Percentiles rank a stretch among this genome's conserved stretches.
phyloP scores from a whole-genome alignment of 1,139 yeast species.

The Saccharomycopsis hybrid region DNA sequence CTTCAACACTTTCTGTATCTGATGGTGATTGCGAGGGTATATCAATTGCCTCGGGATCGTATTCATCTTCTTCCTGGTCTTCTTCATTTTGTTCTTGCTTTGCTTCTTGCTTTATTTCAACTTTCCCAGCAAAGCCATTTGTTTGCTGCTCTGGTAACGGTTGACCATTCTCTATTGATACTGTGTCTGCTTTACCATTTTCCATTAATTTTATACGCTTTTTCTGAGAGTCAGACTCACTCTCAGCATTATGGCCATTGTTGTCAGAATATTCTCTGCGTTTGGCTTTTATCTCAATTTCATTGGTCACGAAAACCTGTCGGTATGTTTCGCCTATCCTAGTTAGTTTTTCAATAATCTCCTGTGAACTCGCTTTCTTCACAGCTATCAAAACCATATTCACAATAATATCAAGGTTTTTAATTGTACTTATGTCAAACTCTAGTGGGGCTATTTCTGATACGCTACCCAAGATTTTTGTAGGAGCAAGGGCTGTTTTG shows the following conservation, averaged over 20 bases:
- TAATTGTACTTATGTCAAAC: conserved; percentile 6
- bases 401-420: conserved; percentile 3
- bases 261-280: too few relatives aligned
- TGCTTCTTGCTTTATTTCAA: neutral
- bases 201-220: too few relatives aligned
- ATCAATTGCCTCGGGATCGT: conserved; percentile 9
- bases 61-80: conserved; percentile 5
- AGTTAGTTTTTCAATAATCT: conserved; percentile 3
- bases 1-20: too few relatives aligned
- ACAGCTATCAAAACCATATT: conserved; percentile 10
- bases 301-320: too few relatives aligned
- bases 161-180: too few relatives aligned
- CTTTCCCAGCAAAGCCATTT: neutral
- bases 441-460: neutral
- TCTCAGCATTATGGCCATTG: too few relatives aligned
- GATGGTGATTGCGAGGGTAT: too few relatives aligned
- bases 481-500: neutral
- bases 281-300: too few relatives aligned
- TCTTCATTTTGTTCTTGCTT: neutral
- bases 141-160: too few relatives aligned
- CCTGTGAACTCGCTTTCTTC: conserved; percentile 2
- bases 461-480: too few relatives aligned
- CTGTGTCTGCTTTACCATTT: too few relatives aligned
- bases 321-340: conserved; percentile 2
- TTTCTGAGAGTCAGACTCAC: too few relatives aligned